Conservation (phyloP, 1,284 basidiomycete species). For the Leccinum insolens region DNA sequence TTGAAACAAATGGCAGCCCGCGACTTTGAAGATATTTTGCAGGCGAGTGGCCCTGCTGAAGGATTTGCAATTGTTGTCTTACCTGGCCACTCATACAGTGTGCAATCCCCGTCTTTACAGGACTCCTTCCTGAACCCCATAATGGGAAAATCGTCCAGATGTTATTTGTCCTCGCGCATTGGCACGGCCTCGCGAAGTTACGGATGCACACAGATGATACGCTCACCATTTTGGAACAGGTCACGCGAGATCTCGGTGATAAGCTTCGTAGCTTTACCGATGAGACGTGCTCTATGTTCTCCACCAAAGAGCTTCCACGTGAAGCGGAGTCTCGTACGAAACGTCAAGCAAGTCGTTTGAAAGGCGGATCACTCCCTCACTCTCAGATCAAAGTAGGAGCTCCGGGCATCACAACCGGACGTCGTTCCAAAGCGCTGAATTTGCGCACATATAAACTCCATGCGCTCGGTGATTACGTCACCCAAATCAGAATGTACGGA, state of each 20-base stretch:
- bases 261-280: neutral
- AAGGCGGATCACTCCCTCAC: neutral
- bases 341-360: neutral
- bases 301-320: neutral
- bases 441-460: neutral
- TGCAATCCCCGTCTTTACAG: neutral
- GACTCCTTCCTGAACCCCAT: neutral
- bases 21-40: neutral
- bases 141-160: neutral
- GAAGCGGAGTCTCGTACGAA: neutral
- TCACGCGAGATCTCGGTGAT: neutral
- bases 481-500: neutral
- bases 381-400: neutral
- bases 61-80: neutral
- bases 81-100: neutral
- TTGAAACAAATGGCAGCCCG: neutral
- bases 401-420: neutral
- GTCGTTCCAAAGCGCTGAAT: neutral
- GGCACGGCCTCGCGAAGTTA: neutral
- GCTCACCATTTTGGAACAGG: neutral
- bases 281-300: neutral
- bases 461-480: neutral
- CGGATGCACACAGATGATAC: neutral
- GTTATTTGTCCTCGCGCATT: neutral
- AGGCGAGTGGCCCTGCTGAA: neutral